These are phyloP conservation scores for Graphilbum fragrans DNA, from an alignment of 2,329 filamentous ascomycete species.

Conservation along the genomic window DNA sequence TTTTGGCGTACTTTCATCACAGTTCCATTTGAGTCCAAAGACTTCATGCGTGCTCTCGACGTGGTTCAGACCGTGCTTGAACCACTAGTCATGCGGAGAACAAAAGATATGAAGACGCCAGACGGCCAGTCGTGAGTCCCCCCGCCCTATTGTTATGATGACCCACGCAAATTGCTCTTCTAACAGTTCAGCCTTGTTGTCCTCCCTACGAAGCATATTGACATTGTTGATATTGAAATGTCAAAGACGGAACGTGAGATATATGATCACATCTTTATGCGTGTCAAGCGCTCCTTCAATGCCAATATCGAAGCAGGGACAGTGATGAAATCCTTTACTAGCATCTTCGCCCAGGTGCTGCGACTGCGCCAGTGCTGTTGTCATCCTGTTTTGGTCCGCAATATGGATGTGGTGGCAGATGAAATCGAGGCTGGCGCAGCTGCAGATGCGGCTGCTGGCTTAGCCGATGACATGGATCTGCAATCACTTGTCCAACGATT, in stretches of 20 bases:
- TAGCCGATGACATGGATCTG: constrained; percentile 94
- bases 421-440: constrained; percentile 72
- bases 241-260: constrained; percentile 78
- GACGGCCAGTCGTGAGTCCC: constrained; percentile 43
- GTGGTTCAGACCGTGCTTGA: constrained; percentile 96
- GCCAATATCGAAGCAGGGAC: constrained; percentile 86
- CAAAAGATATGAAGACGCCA: constrained; percentile 97
- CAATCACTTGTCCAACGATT: constrained; percentile 77
- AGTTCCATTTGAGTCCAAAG: constrained; percentile 87
- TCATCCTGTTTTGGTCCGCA: constrained; percentile 80
- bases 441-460: constrained; percentile 65
- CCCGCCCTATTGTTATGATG: not conserved
- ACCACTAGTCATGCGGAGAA: constrained; percentile 85
- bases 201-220: constrained; percentile 66
- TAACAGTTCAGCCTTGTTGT: constrained; percentile 48
- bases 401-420: constrained; percentile 72
- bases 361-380: constrained; percentile 89
- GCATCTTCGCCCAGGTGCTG: constrained; percentile 92
- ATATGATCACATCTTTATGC: constrained; percentile 79
- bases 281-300: constrained; percentile 73
- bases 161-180: not conserved
- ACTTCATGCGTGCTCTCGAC: constrained; percentile 85
- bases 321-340: constrained; percentile 88
- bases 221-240: constrained; percentile 80
- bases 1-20: constrained; percentile 99